Conservation (phyloP, 208 protist genomes). For the Trypanosoma brucei region DNA sequence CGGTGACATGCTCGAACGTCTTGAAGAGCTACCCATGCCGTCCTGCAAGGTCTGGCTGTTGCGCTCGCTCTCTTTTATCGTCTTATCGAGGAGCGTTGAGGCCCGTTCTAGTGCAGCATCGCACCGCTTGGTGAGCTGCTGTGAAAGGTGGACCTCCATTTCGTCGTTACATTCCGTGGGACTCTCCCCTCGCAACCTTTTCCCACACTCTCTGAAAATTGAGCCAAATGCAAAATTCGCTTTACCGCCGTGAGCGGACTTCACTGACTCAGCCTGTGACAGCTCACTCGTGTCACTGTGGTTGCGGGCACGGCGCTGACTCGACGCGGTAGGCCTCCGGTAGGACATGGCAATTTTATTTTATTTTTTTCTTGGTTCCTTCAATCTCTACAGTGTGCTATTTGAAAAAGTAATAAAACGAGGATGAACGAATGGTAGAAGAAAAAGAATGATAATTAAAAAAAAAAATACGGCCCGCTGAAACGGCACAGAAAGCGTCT, state of each 20-base stretch:
- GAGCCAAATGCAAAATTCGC: not conserved
- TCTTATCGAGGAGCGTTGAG: constrained; percentile 39
- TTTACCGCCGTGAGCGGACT: not conserved
- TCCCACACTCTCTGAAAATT: constrained; percentile 13
- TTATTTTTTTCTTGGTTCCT: not conserved
- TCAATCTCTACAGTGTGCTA: not conserved
- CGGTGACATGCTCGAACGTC: constrained; percentile 6
- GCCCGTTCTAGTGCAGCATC: constrained; percentile 49
- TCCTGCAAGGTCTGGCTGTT: constrained; percentile 32
- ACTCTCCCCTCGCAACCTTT: constrained; percentile 1
- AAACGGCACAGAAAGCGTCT: too few relatives aligned
- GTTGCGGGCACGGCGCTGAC: constrained; percentile 29
- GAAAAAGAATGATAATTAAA: too few relatives aligned
- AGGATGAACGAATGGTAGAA: too few relatives aligned
- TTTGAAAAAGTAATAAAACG: not conserved
- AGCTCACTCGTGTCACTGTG: not conserved
- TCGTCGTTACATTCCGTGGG: constrained; percentile 1
- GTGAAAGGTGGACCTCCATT: constrained; percentile 24
- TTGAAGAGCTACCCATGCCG: constrained; percentile 12
- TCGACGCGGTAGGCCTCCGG: constrained; percentile 34
- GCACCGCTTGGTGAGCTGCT: constrained; percentile 33
- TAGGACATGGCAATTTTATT: constrained; percentile 29
- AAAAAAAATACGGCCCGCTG: too few relatives aligned
- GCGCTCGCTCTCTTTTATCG: constrained; percentile 28
- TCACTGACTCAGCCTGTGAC: not conserved